Evolutionary conservation across 2,329 filamentous ascomycete species (phyloP), one percentile per base, ranked within the genome.

Genomic region (Fonsecaea pedrosoi): DNA sequence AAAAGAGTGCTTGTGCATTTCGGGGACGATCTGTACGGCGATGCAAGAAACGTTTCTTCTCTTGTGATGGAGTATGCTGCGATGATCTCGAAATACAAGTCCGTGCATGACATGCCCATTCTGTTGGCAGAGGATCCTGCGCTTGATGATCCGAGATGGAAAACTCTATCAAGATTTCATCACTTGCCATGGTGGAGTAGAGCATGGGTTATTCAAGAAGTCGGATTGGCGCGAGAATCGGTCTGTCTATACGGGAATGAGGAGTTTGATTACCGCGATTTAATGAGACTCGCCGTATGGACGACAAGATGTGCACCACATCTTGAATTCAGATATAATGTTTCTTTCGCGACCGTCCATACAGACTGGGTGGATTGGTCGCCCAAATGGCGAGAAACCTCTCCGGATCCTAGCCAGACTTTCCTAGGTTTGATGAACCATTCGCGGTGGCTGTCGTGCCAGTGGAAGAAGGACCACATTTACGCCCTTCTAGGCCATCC

Each of bases 21-120:
- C 42, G 78, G 78, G n/a, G 25, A 59, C 21, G 61, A 55, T 45
- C 13, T 37, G 13, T 42, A 66, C 37, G 35, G 59, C 6, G 65
- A 50, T 10, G 59, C 65, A 45, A 42, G 54, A 32, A 40, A 62
- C 25, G 60, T 65, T 15, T 59, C 61, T 21, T 59, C 57, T 25
- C 65, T 69, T 34, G 40, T 69, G 21, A 48, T 45, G 32, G 66
- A 69, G 38, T 38, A 48, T 54, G 25, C 60, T 38, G 18, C 18
- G 9, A 34, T 42, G 18, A 60, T 42, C 4, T 32, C 35, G 21
- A 48, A 25, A 13, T 60, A 32, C 38, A 42, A 42, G 13, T 32
- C 37, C 7, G 38, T 60, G n/a, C 35, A 60, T 18, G 56, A 60
- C 10, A 48, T 60, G 56, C 56, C 56, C n/a, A 60, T 60, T 15